phyloP scores from a whole-genome alignment of 2,329 filamentous ascomycete genomes.

The Tolypocladium endophyticum region DNA sequence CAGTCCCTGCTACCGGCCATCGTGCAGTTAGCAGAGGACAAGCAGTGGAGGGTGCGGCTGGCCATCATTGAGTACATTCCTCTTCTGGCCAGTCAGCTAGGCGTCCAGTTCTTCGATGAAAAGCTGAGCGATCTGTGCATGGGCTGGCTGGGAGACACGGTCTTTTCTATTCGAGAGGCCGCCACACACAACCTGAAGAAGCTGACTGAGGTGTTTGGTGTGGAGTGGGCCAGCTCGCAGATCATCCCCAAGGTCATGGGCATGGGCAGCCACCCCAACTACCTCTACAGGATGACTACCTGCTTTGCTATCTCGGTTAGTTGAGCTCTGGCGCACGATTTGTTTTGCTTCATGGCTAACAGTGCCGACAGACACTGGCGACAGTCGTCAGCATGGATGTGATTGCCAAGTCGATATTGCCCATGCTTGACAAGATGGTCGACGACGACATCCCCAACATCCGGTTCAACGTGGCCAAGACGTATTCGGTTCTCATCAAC shows the following conservation, averaged over 20 bases:
- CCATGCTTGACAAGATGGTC: constrained; percentile 91
- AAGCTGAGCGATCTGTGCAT: constrained; percentile 93
- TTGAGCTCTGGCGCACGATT: constrained; percentile 10
- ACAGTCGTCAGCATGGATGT: constrained; percentile 89
- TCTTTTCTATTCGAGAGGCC: constrained; percentile 96
- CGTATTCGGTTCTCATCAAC: constrained; percentile 79
- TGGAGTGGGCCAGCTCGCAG: constrained; percentile 92
- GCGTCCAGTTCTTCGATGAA: constrained; percentile 96
- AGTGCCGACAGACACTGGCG: constrained; percentile 63
- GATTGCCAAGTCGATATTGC: constrained; percentile 84
- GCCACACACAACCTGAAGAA: constrained; percentile 97
- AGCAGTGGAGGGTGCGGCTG: constrained; percentile 96
- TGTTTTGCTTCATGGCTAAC: neutral
- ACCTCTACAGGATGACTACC: constrained; percentile 99
- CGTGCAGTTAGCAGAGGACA: constrained; percentile 94
- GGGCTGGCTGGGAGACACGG: constrained; percentile 96
- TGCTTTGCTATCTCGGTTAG: constrained; percentile 96
- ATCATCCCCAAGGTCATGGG: constrained; percentile 98
- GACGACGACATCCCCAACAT: constrained; percentile 96
- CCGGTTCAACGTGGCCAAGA: constrained; percentile 98
- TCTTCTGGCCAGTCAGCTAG: constrained; percentile 86
- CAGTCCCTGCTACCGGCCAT: constrained; percentile 95
- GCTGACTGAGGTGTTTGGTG: constrained; percentile 95
- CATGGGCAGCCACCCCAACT: constrained; percentile 97
- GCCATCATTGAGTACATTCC: constrained; percentile 99